Base-by-base conservation (phyloP, 495 filamentous ascomycete species). In the Antarctomyces pellizariae region DNA sequence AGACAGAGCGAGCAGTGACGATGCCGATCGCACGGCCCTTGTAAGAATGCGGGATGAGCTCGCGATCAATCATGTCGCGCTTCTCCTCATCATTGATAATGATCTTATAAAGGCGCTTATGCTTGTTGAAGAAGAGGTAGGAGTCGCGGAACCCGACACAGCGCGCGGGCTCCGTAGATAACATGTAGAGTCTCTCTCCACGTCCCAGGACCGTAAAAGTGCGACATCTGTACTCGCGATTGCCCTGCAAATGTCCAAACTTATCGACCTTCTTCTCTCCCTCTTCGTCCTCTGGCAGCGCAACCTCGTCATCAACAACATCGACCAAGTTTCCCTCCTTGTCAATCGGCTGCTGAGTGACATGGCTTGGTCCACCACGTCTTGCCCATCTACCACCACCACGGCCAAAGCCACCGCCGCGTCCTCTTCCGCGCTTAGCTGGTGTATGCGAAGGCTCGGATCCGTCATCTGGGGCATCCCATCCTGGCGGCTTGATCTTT, bases 11-110 rank as follows among this genome's bases (percentile, higher is more conserved):
- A 15, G 86, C 86, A 7, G 86, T 93, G 24, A 93, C 86, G 14
- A 97, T 80, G 49, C 86, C 86, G 44, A 97, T 97, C 10, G 86
- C 77, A 24, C 86, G 76, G 33, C 86, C 86, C 46, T 97, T 97
- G 66, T 97, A 97, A 18, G 75, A 84, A 56, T 92, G 83, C 2
- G 86, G 86, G 31, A 97, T 91, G 34, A 97, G 66, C 13, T 86
- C 71, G 25, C 86, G 74, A 21, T 82, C 78, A 36, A 97, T 97
- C 35, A 86, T 49, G 36, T 83, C 75, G 16, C 65, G 67, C 53
- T 90, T 91, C 33, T 80, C 78, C 18, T 80, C 70, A 28, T 86
- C 82, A 33, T 77, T 73, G 39, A 86, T 71, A 34, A 89, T 79
- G 35, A 86, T 80, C 50, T 84, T 89, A 50, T 75, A 79, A 15